These are phyloP conservation scores for Neonectria sp. DNA, from an alignment of 2,329 filamentous ascomycete genomes.

Conservation along the genomic window DNA sequence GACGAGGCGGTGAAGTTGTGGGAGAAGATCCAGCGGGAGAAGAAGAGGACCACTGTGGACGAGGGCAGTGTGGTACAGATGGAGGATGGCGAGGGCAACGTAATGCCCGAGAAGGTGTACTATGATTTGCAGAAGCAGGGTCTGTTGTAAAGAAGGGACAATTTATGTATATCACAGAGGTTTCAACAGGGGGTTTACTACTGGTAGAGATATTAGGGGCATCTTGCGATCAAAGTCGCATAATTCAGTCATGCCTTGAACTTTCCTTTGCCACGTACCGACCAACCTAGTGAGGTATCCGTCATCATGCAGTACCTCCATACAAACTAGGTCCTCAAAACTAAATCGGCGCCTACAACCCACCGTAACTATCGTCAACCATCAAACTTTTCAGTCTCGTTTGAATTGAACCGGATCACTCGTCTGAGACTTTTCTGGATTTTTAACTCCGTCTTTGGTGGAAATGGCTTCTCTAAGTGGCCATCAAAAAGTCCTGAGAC, in stretches of 20 bases:
- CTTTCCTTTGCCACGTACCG: too few relatives aligned
- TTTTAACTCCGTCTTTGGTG: too few relatives aligned
- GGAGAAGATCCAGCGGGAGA: constrained; percentile 93
- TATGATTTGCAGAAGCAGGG: constrained; percentile 95
- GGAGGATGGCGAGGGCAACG: constrained; percentile 97
- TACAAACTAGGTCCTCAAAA: neutral
- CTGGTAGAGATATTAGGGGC: neutral
- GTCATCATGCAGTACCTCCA: neutral
- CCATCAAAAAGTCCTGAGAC: too few relatives aligned
- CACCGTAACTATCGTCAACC: neutral
- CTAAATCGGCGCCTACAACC: too few relatives aligned
- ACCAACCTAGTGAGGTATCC: neutral
- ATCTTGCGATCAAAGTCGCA: constrained; percentile 8
- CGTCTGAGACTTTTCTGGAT: neutral
- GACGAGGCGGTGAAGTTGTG: constrained; percentile 90
- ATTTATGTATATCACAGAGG: constrained; percentile 26
- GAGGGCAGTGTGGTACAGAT: constrained; percentile 95
- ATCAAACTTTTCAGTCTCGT: neutral
- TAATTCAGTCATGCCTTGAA: neutral
- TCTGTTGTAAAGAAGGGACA: constrained; percentile 70
- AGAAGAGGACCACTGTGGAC: constrained; percentile 81
- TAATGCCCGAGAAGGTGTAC: constrained; percentile 99
- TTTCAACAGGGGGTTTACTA: constrained; percentile 1
- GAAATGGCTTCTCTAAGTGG: too few relatives aligned
- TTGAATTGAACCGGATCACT: neutral